Evolutionary conservation across 1,284 basidiomycete species (phyloP).

Genomic region (Coniferiporia weirii): DNA sequence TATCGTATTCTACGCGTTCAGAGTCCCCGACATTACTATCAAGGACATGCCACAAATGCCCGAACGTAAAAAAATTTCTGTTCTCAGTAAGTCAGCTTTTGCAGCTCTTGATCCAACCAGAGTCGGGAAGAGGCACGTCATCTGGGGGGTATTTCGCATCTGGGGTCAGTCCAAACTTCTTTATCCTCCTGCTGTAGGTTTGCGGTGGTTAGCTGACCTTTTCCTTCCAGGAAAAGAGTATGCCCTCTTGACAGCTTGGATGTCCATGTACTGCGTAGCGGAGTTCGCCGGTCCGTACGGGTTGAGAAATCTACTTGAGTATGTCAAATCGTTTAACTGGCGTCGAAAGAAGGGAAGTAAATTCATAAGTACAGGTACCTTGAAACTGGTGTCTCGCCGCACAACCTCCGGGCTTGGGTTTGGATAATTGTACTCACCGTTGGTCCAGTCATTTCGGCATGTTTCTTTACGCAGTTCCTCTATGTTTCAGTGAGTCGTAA

Average conservation of each 20-base stretch:
- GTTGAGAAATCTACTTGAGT: conserved; percentile 12
- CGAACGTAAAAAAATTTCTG: neutral
- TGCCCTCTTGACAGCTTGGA: neutral
- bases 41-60: conserved; percentile 15
- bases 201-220: neutral
- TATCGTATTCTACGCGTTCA: conserved; percentile 15
- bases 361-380: conserved; percentile 8
- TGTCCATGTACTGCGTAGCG: neutral
- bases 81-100: neutral
- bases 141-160: conserved; percentile 12
- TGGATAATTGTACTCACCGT: conserved; percentile 13
- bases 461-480: conserved; percentile 8
- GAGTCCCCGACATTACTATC: conserved; percentile 14
- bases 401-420: conserved; percentile 10
- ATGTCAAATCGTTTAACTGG: neutral
- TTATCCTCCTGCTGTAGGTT: neutral
- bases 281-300: conserved; percentile 14
- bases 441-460: conserved; percentile 12
- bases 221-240: neutral
- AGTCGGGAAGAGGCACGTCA: conserved; percentile 15
- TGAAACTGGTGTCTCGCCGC: conserved; percentile 8
- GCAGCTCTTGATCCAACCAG: conserved; percentile 1
- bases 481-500: conserved; percentile 2
- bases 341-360: neutral
- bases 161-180: neutral